A percentile compares a stretch with the other conserved stretches of the same genome.
Conservation (phyloP, 768 basidiomycete genomes). For the Psilocybe azurescens region DNA sequence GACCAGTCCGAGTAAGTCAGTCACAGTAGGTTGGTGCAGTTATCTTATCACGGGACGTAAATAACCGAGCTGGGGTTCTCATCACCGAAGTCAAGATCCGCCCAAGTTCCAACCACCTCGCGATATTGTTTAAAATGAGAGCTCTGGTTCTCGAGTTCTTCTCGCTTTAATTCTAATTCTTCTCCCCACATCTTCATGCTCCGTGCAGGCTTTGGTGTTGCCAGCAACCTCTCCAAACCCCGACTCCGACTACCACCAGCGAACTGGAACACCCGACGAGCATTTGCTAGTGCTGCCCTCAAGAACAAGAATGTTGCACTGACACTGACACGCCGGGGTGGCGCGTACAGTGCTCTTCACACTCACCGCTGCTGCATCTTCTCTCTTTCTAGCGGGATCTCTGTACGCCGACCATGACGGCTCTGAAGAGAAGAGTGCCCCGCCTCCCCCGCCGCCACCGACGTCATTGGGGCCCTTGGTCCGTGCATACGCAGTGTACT, state of each 20-base stretch:
- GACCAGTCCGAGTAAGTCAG: not conserved
- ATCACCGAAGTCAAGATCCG: slow-evolving; percentile 19
- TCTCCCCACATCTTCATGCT: slow-evolving; percentile 18
- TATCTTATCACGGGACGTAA: slow-evolving; percentile 17
- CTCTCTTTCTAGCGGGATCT: slow-evolving; percentile 14
- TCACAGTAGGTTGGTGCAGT: not conserved
- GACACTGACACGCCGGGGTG: slow-evolving; percentile 12
- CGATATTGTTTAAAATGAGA: slow-evolving; percentile 9
- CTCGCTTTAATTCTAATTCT: not conserved
- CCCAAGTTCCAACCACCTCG: not conserved
- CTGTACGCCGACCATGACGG: slow-evolving; percentile 15
- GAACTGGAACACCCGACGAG: not conserved
- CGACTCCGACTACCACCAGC: slow-evolving; percentile 7
- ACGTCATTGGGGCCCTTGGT: slow-evolving; percentile 32
- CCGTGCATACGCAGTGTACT: slow-evolving; percentile 82
- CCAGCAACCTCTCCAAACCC: not conserved
- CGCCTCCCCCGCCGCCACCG: not conserved
- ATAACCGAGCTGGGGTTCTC: not conserved
- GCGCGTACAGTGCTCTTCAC: slow-evolving; percentile 18
- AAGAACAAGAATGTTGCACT: not conserved
- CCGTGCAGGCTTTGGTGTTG: slow-evolving; percentile 10
- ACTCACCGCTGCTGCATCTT: slow-evolving; percentile 10
- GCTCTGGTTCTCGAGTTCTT: not conserved
- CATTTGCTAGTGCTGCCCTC: not conserved
- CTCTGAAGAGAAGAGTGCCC: not conserved